A percentile compares a stretch with the other conserved stretches of the same genome.
phyloP scores from a whole-genome alignment of 768 basidiomycete species.

The Daedaleopsis sinensis region DNA sequence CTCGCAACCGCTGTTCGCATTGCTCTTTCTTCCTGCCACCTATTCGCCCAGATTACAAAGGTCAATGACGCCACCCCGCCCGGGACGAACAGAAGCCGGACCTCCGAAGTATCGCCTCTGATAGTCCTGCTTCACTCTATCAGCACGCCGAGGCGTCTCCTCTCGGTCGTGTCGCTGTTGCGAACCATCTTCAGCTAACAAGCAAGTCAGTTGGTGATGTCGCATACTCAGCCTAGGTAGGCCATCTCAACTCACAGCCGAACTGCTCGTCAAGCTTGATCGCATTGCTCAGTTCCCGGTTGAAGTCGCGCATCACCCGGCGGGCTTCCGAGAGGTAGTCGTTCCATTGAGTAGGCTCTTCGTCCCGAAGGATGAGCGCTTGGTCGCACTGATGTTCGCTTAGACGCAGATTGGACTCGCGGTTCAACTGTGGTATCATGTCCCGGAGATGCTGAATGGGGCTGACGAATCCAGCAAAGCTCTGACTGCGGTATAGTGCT shows the following conservation, averaged over 20 bases:
- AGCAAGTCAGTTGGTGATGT: background rate
- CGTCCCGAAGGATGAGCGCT: slow-evolving; percentile 2
- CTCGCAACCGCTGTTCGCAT: slow-evolving; percentile 14
- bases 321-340: slow-evolving; percentile 5
- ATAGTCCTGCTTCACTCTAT: slow-evolving; percentile 6
- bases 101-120: slow-evolving; percentile 21
- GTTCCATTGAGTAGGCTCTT: slow-evolving; percentile 11
- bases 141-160: background rate
- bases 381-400: slow-evolving; percentile 3
- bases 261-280: slow-evolving; percentile 8
- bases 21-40: slow-evolving; percentile 6
- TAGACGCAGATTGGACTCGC: background rate
- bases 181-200: background rate
- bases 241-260: background rate
- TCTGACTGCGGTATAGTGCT: background rate
- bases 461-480: background rate
- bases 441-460: slow-evolving; percentile 13
- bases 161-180: background rate
- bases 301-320: slow-evolving; percentile 10
- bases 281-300: slow-evolving; percentile 5
- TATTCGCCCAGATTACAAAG: background rate
- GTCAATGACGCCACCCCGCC: slow-evolving; percentile 1
- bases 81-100: slow-evolving; percentile 4
- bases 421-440: slow-evolving; percentile 9
- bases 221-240: background rate